Conservation (phyloP, 1,284 basidiomycete genomes). For the Amylostereum areolatum region DNA sequence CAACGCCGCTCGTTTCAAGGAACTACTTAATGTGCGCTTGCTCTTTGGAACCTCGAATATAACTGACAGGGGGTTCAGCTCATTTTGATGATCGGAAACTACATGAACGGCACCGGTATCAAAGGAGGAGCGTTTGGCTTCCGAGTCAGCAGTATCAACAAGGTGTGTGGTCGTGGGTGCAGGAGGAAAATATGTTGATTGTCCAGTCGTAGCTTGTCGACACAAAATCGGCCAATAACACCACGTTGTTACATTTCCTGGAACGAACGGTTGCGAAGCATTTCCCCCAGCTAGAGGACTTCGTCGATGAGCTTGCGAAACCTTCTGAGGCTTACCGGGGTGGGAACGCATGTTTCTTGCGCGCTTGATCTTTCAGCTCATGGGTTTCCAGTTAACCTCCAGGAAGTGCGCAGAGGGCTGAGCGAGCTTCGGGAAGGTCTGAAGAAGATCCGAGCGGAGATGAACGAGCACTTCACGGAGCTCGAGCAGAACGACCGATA, state of each 20-base stretch:
- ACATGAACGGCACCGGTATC: conserved; percentile 95
- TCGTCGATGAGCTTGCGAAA: conserved; percentile 84
- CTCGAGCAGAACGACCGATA: conserved; percentile 71
- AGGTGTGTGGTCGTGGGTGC: conserved; percentile 38
- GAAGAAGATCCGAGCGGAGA: conserved; percentile 69
- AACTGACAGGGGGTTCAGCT: conserved; percentile 40
- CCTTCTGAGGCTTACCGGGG: conserved; percentile 93
- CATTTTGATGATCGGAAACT: conserved; percentile 94
- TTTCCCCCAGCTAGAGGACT: conserved; percentile 85
- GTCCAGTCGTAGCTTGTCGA: conserved; percentile 72
- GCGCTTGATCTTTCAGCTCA: conserved; percentile 2
- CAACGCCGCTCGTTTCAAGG: conserved; percentile 79
- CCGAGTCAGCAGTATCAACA: conserved; percentile 96
- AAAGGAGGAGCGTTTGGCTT: conserved; percentile 98
- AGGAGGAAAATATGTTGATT: too few relatives aligned
- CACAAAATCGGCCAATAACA: conserved; percentile 92
- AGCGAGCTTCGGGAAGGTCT: conserved; percentile 75
- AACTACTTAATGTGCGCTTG: conserved; percentile 68
- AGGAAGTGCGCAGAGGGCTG: conserved; percentile 71
- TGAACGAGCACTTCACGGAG: conserved; percentile 75
- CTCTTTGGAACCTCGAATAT: conserved; percentile 11
- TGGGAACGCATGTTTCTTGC: conserved; percentile 25
- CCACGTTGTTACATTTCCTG: conserved; percentile 92
- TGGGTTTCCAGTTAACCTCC: conserved; percentile 56
- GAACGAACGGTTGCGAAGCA: conserved; percentile 86